Evolutionary conservation across 2,329 filamentous ascomycete genomes (phyloP).

Genomic region (Cladosporium sp.): DNA sequence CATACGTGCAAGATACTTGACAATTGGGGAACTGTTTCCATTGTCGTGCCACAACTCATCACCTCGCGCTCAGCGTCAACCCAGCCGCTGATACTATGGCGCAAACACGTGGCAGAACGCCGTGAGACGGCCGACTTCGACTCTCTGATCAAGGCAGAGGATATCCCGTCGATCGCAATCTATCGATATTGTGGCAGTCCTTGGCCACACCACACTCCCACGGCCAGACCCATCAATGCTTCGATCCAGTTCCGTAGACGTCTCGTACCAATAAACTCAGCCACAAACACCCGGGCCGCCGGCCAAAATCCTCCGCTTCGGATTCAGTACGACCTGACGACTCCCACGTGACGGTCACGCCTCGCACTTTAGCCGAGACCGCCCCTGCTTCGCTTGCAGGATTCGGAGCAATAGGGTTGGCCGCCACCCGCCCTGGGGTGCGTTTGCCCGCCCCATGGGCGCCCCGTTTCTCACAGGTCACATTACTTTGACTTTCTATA

Average conservation of each 20-base stretch:
- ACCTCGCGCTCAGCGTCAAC: background rate
- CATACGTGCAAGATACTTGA: background rate
- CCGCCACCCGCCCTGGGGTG: background rate
- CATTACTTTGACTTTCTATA: no score
- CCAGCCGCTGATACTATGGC: background rate
- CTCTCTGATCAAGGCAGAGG: background rate
- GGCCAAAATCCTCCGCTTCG: background rate
- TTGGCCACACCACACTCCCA: background rate
- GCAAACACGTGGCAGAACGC: background rate
- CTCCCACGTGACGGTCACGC: background rate
- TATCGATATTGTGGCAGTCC: conserved; percentile 7
- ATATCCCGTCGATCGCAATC: conserved; percentile 2
- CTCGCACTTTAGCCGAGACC: background rate
- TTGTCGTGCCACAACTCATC: background rate
- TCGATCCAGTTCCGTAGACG: conserved; percentile 8
- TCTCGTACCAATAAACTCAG: background rate
- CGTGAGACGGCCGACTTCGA: background rate
- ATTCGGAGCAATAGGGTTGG: background rate
- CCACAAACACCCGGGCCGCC: background rate
- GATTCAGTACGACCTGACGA: background rate
- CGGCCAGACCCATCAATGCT: conserved; percentile 1
- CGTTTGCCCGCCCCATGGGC: background rate
- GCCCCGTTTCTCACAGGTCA: no score
- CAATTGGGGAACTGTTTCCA: background rate
- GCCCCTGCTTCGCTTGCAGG: background rate